Base-by-base conservation (phyloP, 2,329 filamentous ascomycete genomes). In the Trichoderma brevicompactum region DNA sequence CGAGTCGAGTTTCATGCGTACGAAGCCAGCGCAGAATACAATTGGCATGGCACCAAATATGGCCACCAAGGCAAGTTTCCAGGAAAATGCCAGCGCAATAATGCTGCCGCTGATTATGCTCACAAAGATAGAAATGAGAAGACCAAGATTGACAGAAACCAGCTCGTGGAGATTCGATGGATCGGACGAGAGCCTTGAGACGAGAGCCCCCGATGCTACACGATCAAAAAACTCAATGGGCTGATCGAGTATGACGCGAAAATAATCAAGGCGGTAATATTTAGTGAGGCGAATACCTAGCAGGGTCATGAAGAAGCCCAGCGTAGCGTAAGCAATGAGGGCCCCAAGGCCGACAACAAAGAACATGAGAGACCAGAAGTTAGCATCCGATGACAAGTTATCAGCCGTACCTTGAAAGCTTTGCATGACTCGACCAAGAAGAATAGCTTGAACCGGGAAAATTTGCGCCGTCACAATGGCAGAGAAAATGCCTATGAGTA, bases 361-460 rank as follows among this genome's bases (percentile, higher is more conserved):
- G 65, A 82, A 83, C 81, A 84, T 83, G 17, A 79, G 73, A 0
- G 79, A 75, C 77, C 79, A 83, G 70, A 82, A 83, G 68, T 82
- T 78, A 1, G 68, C 77, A 75, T 64, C 61, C 9, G 63, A 59
- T 15, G 60, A 44, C 13, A 53, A 19, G 17, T 67, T 34, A 6
- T 48, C 19, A 6, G 44, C 41, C 4, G 41, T 48, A 19, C 41
- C 41, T 13, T 48, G 41, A 19, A 64, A 48, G 50, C 50, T 56
- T 17, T 55, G 23, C 34, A 64, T 17, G 13, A 50, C 61, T 19
- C 44, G 28, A 10, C 50, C 49, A 13, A 55, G 44, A 17, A 61
- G 56, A 34, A 60, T 56, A 6, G 61, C 61, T n/a, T 55, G 52
- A 10, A 40, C 61, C 3, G 61, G 61, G 15, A 49, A 48, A 8